Evolutionary conservation across 2,329 filamentous ascomycete genomes (phyloP).

Genomic region (Gaeumannomyces tritici): DNA sequence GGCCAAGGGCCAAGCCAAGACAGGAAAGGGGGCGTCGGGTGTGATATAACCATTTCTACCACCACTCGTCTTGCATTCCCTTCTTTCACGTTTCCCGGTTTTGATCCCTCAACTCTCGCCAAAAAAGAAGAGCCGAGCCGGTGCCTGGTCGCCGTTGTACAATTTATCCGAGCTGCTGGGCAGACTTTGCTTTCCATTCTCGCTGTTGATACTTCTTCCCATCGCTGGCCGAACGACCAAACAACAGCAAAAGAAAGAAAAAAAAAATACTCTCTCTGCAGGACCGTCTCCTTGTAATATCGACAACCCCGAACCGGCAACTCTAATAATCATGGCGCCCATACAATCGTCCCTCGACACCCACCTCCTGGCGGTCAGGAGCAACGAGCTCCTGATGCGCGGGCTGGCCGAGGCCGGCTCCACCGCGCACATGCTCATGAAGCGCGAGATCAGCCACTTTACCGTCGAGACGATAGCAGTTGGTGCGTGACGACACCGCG

Average conservation of each 20-base stretch:
- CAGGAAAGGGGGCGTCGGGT: background rate
- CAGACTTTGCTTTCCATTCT: background rate
- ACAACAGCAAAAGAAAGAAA: background rate
- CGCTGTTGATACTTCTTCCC: background rate
- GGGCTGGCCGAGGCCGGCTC: background rate
- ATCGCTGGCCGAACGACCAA: background rate
- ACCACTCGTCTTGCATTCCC: background rate
- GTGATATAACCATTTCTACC: background rate
- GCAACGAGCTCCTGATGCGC: background rate
- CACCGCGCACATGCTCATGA: background rate
- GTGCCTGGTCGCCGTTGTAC: too few relatives aligned
- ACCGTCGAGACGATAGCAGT: background rate
- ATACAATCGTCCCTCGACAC: background rate
- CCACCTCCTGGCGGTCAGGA: background rate
- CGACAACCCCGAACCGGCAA: too few relatives aligned
- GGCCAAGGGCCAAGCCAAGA: background rate
- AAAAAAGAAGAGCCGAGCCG: background rate
- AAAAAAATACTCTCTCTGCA: too few relatives aligned
- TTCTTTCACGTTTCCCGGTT: background rate
- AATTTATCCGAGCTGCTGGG: background rate
- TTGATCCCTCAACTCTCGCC: background rate
- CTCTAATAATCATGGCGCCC: background rate
- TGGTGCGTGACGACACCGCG: background rate
- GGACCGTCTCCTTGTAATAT: background rate
- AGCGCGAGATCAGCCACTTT: background rate